These are phyloP conservation scores for Fraxinus latifolia DNA, from an alignment of 305 asterid species.

Conservation along the genomic window DNA sequence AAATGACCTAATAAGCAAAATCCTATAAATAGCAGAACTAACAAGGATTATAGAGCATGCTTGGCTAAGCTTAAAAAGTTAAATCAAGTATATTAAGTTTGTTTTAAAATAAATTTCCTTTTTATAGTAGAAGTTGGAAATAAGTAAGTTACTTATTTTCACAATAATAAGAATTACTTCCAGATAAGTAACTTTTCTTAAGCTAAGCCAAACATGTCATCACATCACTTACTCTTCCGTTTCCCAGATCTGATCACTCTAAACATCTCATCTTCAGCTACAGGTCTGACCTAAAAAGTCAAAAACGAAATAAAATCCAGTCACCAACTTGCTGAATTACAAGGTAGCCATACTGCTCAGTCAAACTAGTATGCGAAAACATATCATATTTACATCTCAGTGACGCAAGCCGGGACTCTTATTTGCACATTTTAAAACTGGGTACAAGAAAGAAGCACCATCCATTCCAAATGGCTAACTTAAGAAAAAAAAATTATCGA, in stretches of 20 bases:
- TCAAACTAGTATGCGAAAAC: background rate
- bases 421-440: background rate
- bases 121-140: background rate
- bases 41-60: background rate
- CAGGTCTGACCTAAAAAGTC: constrained; percentile 73
- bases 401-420: background rate
- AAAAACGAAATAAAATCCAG: constrained; percentile 3
- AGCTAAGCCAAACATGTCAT: background rate
- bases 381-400: background rate
- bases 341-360: constrained; percentile 8
- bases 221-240: constrained; percentile 72
- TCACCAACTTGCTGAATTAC: background rate
- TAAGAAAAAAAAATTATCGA: background rate
- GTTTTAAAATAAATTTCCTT: background rate
- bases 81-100: background rate
- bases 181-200: background rate
- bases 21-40: background rate
- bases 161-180: background rate
- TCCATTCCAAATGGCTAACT: background rate
- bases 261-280: constrained; percentile 99
- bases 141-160: background rate
- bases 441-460: background rate
- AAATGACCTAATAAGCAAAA: background rate
- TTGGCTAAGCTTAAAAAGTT: background rate
- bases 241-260: constrained; percentile 90